These are phyloP conservation scores for Penicillium diatomitis DNA, from an alignment of 495 filamentous ascomycete genomes.

Conservation along the genomic window DNA sequence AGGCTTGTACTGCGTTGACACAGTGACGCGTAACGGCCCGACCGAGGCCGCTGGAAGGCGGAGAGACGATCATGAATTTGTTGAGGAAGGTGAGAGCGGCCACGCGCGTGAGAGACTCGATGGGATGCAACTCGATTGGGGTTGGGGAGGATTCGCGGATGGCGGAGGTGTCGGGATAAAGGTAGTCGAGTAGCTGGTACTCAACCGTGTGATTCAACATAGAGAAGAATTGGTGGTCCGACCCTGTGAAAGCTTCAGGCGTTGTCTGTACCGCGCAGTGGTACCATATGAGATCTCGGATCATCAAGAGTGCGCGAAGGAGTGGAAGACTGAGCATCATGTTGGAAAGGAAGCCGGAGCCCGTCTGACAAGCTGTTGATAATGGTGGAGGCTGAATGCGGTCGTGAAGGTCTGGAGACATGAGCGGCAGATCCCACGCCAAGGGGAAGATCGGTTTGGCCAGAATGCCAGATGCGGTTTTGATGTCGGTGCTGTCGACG, in stretches of 20 bases:
- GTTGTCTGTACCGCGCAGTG: slow-evolving; percentile 9
- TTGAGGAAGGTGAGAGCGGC: slow-evolving; percentile 26
- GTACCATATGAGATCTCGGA: slow-evolving; percentile 23
- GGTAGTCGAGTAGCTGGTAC: slow-evolving; percentile 28
- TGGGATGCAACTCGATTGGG: slow-evolving; percentile 11
- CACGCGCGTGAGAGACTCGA: slow-evolving; percentile 23
- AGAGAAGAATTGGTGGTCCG: slow-evolving; percentile 23
- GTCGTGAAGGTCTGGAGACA: slow-evolving; percentile 17
- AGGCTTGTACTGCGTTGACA: slow-evolving; percentile 10
- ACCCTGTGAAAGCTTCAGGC: slow-evolving; percentile 3
- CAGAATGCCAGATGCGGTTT: slow-evolving; percentile 26
- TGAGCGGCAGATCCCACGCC: slow-evolving; percentile 20
- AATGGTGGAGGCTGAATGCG: slow-evolving; percentile 18
- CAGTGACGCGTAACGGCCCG: slow-evolving; percentile 30
- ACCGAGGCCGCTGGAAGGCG: slow-evolving; percentile 23
- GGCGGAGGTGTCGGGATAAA: slow-evolving; percentile 10
- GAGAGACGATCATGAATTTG: slow-evolving; percentile 25
- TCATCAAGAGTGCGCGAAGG: slow-evolving; percentile 12
- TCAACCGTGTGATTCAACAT: slow-evolving; percentile 23
- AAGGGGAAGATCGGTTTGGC: slow-evolving; percentile 29
- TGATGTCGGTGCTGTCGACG: slow-evolving; percentile 20
- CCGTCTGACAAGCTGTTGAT: slow-evolving; percentile 16
- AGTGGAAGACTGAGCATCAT: slow-evolving; percentile 16
- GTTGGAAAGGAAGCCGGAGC: slow-evolving; percentile 19
- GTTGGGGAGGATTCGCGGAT: neutral